Percentiles rank a stretch among this genome's conserved stretches.
Evolutionary conservation across 441 rosid species (phyloP).

Genomic region (Bruguiera hainesii): DNA sequence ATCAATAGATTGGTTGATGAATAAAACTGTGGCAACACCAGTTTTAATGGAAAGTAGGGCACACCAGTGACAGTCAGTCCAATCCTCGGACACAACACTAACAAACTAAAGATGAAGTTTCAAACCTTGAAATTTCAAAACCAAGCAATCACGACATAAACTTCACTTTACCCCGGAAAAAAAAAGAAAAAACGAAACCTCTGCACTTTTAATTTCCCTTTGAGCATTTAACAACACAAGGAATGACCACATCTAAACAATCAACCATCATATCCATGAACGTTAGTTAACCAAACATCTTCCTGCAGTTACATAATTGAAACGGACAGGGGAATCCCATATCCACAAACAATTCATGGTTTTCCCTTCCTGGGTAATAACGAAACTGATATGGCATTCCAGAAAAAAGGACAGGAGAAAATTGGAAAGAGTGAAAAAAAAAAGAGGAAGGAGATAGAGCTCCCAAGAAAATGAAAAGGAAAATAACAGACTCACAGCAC

Average conservation of each 20-base stretch:
- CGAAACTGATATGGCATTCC: background rate
- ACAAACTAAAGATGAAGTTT: constrained; percentile 4
- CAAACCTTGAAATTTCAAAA: constrained; percentile 8
- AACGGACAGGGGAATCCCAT: background rate
- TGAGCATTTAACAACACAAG: too few relatives aligned
- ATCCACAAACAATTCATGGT: background rate
- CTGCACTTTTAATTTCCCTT: background rate
- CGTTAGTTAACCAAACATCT: background rate
- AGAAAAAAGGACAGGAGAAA: background rate
- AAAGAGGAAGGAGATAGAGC: too few relatives aligned
- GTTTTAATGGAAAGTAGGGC: too few relatives aligned
- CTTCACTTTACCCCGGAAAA: background rate
- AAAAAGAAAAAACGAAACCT: too few relatives aligned
- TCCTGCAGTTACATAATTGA: background rate
- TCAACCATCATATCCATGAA: background rate
- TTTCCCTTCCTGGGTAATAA: background rate
- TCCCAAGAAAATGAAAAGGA: background rate
- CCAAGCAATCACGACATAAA: background rate
- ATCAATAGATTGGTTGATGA: too few relatives aligned
- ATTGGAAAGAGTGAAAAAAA: too few relatives aligned
- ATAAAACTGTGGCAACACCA: too few relatives aligned
- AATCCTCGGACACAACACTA: too few relatives aligned
- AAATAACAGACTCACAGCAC: constrained; percentile 31
- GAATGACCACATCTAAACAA: too few relatives aligned
- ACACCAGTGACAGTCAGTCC: too few relatives aligned